phyloP scores from a whole-genome alignment of 2,329 filamentous ascomycete species.

The Ascomycota sp. region DNA sequence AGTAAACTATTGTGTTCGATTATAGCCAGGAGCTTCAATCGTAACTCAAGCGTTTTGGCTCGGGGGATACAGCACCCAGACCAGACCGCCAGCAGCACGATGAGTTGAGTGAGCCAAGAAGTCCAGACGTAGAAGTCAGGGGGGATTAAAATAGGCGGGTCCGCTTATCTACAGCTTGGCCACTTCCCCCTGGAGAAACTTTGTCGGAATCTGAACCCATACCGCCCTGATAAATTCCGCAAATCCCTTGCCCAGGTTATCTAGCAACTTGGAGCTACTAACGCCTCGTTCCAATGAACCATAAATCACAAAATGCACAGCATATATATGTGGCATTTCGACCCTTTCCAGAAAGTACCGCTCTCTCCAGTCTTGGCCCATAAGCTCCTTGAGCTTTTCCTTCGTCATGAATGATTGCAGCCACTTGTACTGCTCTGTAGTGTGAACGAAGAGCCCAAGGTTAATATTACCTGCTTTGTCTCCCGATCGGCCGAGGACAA shows the following conservation, averaged over 20 bases:
- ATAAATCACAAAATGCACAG: conserved; percentile 30
- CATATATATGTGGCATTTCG: conserved; percentile 22
- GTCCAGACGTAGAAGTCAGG: too few species aligned
- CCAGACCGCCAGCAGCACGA: too few species aligned
- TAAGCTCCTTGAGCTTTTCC: conserved; percentile 14
- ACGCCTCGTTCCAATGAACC: conserved; percentile 23
- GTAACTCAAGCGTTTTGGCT: too few species aligned
- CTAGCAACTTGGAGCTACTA: conserved; percentile 24
- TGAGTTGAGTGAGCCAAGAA: too few species aligned
- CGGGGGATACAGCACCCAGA: too few species aligned
- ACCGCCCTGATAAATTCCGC: conserved; percentile 22
- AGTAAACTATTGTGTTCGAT: too few species aligned
- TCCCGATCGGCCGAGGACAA: conserved; percentile 11
- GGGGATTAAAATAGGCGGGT: too few species aligned
- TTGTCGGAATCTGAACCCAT: conserved; percentile 5
- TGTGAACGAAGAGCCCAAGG: conserved; percentile 23
- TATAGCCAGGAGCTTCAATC: too few species aligned
- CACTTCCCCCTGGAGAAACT: conserved; percentile 3
- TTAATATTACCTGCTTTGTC: conserved; percentile 24
- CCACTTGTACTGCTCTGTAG: conserved; percentile 23
- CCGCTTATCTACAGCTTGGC: conserved; percentile 1
- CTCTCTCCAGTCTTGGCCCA: conserved; percentile 13
- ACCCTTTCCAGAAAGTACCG: conserved; percentile 21
- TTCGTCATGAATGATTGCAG: conserved; percentile 19
- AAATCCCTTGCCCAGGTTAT: conserved; percentile 31